phyloP scores from a whole-genome alignment of 768 basidiomycete species.

The Candolleomyces eurysporus region DNA sequence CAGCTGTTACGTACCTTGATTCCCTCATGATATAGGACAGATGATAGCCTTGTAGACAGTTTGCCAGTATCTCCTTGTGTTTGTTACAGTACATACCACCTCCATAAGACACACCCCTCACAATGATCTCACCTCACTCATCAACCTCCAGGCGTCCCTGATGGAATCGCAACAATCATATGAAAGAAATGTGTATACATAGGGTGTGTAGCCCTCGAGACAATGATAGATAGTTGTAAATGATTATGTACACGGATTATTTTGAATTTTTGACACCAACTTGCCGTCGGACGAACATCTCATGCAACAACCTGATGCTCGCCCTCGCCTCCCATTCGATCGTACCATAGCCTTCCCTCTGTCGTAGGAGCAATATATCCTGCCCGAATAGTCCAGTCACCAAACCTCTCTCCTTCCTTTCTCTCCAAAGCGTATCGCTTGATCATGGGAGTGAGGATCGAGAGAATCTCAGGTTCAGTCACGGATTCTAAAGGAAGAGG shows the following conservation, averaged over 20 bases:
- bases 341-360: conserved; percentile 85
- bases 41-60: no score
- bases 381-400: conserved; percentile 90
- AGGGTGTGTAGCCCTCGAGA: background rate
- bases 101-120: no score
- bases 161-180: no score
- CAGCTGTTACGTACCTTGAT: no score
- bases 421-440: conserved; percentile 89
- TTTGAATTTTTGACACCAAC: background rate
- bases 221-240: background rate
- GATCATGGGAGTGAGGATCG: conserved; percentile 91
- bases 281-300: background rate
- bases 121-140: no score
- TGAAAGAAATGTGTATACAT: no score
- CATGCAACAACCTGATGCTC: conserved; percentile 38
- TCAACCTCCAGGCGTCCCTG: no score
- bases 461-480: conserved; percentile 88
- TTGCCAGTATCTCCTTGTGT: no score
- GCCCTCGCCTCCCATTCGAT: conserved; percentile 78
- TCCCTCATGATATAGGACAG: no score
- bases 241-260: background rate
- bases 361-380: conserved; percentile 88
- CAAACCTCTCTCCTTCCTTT: conserved; percentile 85
- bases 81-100: no score
- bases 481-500: conserved; percentile 59